Percentiles rank a stretch among this genome's conserved stretches.
phyloP scores from a whole-genome alignment of 2,329 filamentous ascomycete genomes.

The Epichloe typhina region DNA sequence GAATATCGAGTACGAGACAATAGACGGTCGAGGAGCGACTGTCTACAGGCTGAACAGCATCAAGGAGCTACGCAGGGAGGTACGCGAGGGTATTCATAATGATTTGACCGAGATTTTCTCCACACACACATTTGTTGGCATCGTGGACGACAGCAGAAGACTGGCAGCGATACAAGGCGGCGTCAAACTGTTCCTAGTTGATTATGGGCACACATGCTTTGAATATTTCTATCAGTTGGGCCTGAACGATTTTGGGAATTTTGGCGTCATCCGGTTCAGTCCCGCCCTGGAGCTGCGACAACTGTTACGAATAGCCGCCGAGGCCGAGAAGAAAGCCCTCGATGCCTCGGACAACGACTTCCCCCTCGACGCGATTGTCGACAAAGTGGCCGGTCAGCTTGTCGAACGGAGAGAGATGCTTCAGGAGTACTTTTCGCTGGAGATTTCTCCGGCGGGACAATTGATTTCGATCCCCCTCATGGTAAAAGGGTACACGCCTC shows the following conservation, averaged over 20 bases:
- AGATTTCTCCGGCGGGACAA: slow-evolving; percentile 66
- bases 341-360: slow-evolving; percentile 38
- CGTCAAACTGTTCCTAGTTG: slow-evolving; percentile 81
- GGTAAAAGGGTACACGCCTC: slow-evolving; percentile 77
- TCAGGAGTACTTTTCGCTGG: slow-evolving; percentile 79
- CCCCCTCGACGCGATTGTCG: slow-evolving; percentile 52
- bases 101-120: slow-evolving; percentile 79
- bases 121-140: slow-evolving; percentile 80
- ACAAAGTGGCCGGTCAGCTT: slow-evolving; percentile 53
- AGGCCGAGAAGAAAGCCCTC: slow-evolving; percentile 46
- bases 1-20: slow-evolving; percentile 53
- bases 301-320: slow-evolving; percentile 59
- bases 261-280: slow-evolving; percentile 69
- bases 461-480: slow-evolving; percentile 71
- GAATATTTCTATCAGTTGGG: slow-evolving; percentile 96
- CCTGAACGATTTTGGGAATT: slow-evolving; percentile 91
- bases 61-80: slow-evolving; percentile 67
- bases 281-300: slow-evolving; percentile 60
- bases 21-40: slow-evolving; percentile 52
- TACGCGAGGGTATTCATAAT: slow-evolving; percentile 71
- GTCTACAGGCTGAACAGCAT: slow-evolving; percentile 70
- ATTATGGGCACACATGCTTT: slow-evolving; percentile 75
- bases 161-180: slow-evolving; percentile 89
- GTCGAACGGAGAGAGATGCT: slow-evolving; percentile 75
- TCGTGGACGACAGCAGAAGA: slow-evolving; percentile 77